Percentiles rank a stretch among this genome's conserved stretches.
Evolutionary conservation across 805 yeast species (phyloP).

Genomic region (Hanseniaspora clermontiae): DNA sequence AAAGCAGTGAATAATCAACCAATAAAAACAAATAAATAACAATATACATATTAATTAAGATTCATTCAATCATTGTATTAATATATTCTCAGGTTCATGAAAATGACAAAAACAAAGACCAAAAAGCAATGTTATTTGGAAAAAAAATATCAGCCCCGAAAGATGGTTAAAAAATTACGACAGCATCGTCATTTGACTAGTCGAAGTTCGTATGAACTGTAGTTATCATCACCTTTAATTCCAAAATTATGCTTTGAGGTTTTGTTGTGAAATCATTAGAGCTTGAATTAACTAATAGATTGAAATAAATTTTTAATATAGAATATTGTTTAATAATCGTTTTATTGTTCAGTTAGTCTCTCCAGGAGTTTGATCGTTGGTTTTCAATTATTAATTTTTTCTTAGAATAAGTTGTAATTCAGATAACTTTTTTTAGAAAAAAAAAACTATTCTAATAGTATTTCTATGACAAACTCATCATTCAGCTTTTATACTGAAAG

Average conservation of each 20-base stretch:
- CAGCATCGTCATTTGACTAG: slow-evolving; percentile 28
- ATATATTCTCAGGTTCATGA: background rate
- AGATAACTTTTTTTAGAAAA: too few relatives aligned
- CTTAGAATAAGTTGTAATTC: too few relatives aligned
- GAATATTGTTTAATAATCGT: slow-evolving; percentile 3
- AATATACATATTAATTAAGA: slow-evolving; percentile 6
- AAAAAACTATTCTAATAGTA: too few relatives aligned
- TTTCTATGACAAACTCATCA: background rate
- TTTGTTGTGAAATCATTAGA: background rate
- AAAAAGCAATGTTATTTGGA: background rate
- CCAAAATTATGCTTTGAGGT: background rate
- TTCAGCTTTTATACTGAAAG: background rate
- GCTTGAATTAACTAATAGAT: background rate
- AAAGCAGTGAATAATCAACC: background rate
- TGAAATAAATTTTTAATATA: slow-evolving; percentile 9
- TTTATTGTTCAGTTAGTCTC: background rate
- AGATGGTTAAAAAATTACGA: slow-evolving; percentile 31
- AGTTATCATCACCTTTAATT: slow-evolving; percentile 27
- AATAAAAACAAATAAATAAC: background rate
- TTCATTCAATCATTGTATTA: background rate
- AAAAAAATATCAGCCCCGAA: slow-evolving; percentile 29
- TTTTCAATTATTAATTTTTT: background rate
- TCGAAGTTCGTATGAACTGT: slow-evolving; percentile 28
- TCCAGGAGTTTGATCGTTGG: background rate
- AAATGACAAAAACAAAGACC: background rate